Evolutionary conservation across 495 filamentous ascomycete species (phyloP).

Genomic region (Talaromyces trachyspermus): DNA sequence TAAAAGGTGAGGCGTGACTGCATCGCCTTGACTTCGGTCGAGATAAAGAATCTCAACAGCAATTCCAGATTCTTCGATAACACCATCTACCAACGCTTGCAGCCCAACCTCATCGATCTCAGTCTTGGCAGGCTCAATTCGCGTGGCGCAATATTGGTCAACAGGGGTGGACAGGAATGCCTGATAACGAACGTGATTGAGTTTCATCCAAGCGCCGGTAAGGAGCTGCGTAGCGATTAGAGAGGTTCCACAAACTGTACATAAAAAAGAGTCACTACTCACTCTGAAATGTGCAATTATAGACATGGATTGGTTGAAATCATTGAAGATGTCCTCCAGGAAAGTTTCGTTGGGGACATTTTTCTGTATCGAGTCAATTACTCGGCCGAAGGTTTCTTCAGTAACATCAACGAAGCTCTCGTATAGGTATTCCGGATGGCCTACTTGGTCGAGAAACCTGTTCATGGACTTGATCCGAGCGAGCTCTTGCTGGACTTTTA

Average conservation of each 20-base stretch:
- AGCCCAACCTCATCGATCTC: conserved; percentile 91
- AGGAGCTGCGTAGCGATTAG: conserved; percentile 53
- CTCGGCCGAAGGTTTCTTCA: conserved; percentile 52
- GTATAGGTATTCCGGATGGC: conserved; percentile 58
- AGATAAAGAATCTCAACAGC: conserved; percentile 85
- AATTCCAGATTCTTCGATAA: conserved; percentile 67
- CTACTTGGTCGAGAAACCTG: conserved; percentile 61
- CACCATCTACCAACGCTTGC: conserved; percentile 64
- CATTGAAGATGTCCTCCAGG: conserved; percentile 71
- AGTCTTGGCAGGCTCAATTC: conserved; percentile 64
- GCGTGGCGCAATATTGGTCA: conserved; percentile 59
- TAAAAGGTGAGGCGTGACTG: conserved; percentile 71
- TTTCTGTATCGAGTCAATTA: conserved; percentile 43
- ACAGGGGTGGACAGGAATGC: conserved; percentile 61
- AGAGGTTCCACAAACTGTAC: neutral
- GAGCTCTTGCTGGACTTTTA: conserved; percentile 59
- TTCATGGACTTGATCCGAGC: conserved; percentile 64
- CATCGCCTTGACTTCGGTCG: conserved; percentile 73
- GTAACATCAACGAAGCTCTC: conserved; percentile 81
- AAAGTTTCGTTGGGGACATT: conserved; percentile 52
- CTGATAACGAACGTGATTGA: conserved; percentile 57
- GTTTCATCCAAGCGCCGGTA: conserved; percentile 81
- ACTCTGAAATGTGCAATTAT: conserved; percentile 71
- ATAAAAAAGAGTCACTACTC: conserved; percentile 14
- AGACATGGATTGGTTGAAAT: conserved; percentile 53